Evolutionary conservation across 257 asterid species (phyloP), one percentile per base, ranked within the genome.

Genomic region (Oldenlandia corymbosa): DNA sequence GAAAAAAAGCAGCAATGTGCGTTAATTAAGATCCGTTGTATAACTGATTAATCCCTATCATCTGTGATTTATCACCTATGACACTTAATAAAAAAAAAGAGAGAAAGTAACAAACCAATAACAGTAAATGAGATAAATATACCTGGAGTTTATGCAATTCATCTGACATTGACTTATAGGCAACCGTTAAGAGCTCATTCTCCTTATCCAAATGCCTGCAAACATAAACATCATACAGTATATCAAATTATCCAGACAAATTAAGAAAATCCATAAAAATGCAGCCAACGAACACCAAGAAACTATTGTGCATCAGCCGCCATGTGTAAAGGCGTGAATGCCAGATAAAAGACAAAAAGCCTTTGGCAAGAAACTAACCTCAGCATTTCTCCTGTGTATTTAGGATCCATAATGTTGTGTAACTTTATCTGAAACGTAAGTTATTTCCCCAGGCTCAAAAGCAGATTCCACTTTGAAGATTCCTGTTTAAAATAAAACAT

Each of bases 131-230:
- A 31, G 51, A 41, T 41, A 5, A 59, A 61, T 54, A 59, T 67
- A 91, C 96, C 89, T 84, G 88, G 70, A 89, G 97, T 31, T 63
- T 80, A 43, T 84, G 97, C 79, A 92, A 71, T 74, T 89, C 94
- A 71, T 85, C 76, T 10, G 95, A 81, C 90, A 89, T 83, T 0
- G 95, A 81, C 64, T 74, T 76, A 62, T 87, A 74, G 16, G 85
- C 87, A 36, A 85, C 89, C 67, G 65, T 74, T 42, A 87, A 83
- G 74, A 92, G 82, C 71, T 85, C 88, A 36, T 68, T 65, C 73
- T 92, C 86, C 79, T 82, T 89, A 79, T 89, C 97, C 75, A 92
- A 70, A 78, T 89, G 96, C 79, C 98, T 91, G 79, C 57, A 67
- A 24, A 49, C 51, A 65, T 58, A 51, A 68, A 41, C 39, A 31